phyloP scores from a whole-genome alignment of 2,329 filamentous ascomycete species.

The Myriosclerotinia scirpicola region DNA sequence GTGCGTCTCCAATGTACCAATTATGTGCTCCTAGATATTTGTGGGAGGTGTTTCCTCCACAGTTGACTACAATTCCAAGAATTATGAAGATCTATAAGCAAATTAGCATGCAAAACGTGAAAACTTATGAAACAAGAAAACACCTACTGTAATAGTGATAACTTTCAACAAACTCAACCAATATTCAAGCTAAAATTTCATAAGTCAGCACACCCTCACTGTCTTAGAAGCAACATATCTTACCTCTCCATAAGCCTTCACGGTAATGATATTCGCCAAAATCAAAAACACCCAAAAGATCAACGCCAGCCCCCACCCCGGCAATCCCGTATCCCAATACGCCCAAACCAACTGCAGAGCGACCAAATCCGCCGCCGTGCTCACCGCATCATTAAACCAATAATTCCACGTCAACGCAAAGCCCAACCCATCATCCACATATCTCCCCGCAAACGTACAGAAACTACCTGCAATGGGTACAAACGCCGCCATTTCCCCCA shows the following conservation, averaged over 20 bases:
- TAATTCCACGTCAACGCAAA: slow-evolving; percentile 58
- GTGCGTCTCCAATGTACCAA: slow-evolving; percentile 60
- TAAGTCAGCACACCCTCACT: background rate
- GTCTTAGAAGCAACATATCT: background rate
- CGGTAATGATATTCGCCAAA: slow-evolving; percentile 52
- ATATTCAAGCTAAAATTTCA: slow-evolving; percentile 48
- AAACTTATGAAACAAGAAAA: background rate
- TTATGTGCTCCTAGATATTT: slow-evolving; percentile 59
- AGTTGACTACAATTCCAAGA: slow-evolving; percentile 59
- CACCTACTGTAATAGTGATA: slow-evolving; percentile 49
- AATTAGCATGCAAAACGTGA: background rate
- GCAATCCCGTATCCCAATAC: slow-evolving; percentile 63
- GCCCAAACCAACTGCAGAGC: slow-evolving; percentile 57
- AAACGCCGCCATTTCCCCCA: slow-evolving; percentile 62
- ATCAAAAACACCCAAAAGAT: slow-evolving; percentile 61
- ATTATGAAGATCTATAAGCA: slow-evolving; percentile 57
- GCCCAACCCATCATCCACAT: slow-evolving; percentile 54
- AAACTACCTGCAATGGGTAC: slow-evolving; percentile 55
- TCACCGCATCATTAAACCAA: slow-evolving; percentile 66
- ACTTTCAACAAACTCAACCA: slow-evolving; percentile 58
- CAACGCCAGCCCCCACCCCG: slow-evolving; percentile 61
- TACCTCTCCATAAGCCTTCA: slow-evolving; percentile 55
- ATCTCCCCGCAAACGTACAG: slow-evolving; percentile 55
- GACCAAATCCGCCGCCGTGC: slow-evolving; percentile 60
- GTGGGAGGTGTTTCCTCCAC: slow-evolving; percentile 54